Evolutionary conservation across 495 filamentous ascomycete species (phyloP).

Genomic region (Talaromyces nanjingensis): DNA sequence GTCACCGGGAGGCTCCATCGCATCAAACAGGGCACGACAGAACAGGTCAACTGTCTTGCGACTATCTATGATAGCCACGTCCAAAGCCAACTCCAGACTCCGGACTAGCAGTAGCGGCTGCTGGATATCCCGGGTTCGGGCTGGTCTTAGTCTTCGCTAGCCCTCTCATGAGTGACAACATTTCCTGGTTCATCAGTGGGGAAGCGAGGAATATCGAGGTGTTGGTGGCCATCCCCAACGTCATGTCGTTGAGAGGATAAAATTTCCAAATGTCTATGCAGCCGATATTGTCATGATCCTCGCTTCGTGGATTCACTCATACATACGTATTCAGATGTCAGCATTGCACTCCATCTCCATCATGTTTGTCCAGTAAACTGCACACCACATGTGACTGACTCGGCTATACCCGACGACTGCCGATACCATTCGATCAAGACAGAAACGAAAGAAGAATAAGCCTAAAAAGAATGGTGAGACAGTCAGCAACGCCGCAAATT

Average conservation of each 20-base stretch:
- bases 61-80: neutral
- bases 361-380: neutral
- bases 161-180: neutral
- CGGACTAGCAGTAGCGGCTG: neutral
- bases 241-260: neutral
- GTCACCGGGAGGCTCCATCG: neutral
- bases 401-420: neutral
- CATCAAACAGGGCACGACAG: neutral
- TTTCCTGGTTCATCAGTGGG: neutral
- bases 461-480: neutral
- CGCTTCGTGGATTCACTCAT: neutral
- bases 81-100: neutral
- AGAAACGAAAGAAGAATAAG: neutral
- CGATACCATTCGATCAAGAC: neutral
- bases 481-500: neutral
- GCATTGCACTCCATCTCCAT: neutral
- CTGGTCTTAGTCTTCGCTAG: neutral
- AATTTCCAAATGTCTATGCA: neutral
- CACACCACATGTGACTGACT: neutral
- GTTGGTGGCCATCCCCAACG: constrained; percentile 1
- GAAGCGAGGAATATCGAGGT: neutral
- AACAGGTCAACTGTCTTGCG: neutral
- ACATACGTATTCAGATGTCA: neutral
- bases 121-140: neutral
- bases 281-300: neutral